Base-by-base conservation (phyloP, 768 basidiomycete species). In the Baorangia bicolor region DNA sequence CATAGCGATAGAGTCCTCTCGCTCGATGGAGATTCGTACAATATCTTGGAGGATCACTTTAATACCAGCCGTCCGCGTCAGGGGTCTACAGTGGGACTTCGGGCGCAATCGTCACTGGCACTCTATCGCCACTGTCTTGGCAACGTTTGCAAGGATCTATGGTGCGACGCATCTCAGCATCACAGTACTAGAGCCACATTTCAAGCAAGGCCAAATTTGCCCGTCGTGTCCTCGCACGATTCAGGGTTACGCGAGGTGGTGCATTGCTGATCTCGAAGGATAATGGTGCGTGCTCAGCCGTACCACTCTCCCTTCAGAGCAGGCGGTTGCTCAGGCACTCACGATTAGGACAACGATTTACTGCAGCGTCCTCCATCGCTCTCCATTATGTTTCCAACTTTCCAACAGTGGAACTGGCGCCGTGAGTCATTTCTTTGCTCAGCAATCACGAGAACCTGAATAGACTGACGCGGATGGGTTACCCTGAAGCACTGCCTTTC, bases 401-500 rank as follows among this genome's bases (percentile, higher is more conserved):
- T 34, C 13, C 23, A 39, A 30, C 34, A n/a, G 43, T 4, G 9
- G 16, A 4, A 27, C 10, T 16, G 25, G 8, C 16, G 16, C 2
- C 9, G 30, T 5, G 21, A 38, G 33, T n/a, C 30, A n/a, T 11
- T 35, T 11, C 13, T 21, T 37, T 31, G n/a, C 45, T 52, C 7
- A 11, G 39, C 23, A 34, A 31, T 53, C 28, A 25, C 21, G 3
- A 35, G 31, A 34, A 18, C 16, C 21, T 20, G 20, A 31, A 20
- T 28, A 47, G 7, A 14, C 41, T 13, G 40, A n/a, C 30, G 16
- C 13, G 11, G 31, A 25, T 16, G 23, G 2, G 16, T 20, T 21
- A 16, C 43, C 35, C 40, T 23, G 35, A 35, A 65, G n/a, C 62
- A 64, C 53, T 40, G 59, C 54, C 49, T 14, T 28, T 21, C 21